These are phyloP conservation scores for Cryptomeria japonica DNA, from an alignment of 75 land plant genomes.

Conservation along the genomic window DNA sequence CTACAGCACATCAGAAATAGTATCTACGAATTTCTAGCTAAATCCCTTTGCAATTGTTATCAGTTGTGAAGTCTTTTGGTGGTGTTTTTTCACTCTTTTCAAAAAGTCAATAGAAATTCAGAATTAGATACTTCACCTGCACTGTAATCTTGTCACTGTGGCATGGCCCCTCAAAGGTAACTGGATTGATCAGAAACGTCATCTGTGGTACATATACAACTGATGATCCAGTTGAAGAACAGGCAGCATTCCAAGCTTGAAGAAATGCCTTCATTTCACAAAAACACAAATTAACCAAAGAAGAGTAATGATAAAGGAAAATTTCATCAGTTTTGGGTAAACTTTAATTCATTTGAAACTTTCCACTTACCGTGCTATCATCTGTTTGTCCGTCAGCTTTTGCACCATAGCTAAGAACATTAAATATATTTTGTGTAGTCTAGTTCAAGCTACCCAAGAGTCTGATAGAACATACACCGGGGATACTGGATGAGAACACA, in stretches of 20 bases:
- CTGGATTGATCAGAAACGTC: constrained; percentile 23
- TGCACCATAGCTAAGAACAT: constrained; percentile 32
- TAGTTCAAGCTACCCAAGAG: not conserved
- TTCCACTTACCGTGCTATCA: constrained; percentile 31
- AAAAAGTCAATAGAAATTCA: not conserved
- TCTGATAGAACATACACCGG: not conserved
- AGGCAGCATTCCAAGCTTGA: constrained; percentile 56
- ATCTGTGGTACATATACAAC: constrained; percentile 31
- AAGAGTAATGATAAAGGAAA: not conserved
- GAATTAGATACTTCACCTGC: constrained; percentile 22
- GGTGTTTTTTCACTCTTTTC: not conserved
- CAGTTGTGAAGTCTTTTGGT: not conserved
- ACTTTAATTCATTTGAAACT: not conserved
- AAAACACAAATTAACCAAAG: not conserved
- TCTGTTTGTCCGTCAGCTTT: constrained; percentile 58
- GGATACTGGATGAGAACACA: not conserved
- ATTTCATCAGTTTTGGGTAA: not conserved
- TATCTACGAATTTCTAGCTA: not conserved
- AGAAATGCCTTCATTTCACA: constrained; percentile 24
- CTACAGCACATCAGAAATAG: not conserved
- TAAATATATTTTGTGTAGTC: not conserved
- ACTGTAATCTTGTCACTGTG: constrained; percentile 17
- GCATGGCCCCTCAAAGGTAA: constrained; percentile 48
- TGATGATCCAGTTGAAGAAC: constrained; percentile 22
- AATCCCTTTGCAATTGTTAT: too few species aligned